Evolutionary conservation across 2,329 filamentous ascomycete genomes (phyloP).

Genomic region (Diaporthe capsici): DNA sequence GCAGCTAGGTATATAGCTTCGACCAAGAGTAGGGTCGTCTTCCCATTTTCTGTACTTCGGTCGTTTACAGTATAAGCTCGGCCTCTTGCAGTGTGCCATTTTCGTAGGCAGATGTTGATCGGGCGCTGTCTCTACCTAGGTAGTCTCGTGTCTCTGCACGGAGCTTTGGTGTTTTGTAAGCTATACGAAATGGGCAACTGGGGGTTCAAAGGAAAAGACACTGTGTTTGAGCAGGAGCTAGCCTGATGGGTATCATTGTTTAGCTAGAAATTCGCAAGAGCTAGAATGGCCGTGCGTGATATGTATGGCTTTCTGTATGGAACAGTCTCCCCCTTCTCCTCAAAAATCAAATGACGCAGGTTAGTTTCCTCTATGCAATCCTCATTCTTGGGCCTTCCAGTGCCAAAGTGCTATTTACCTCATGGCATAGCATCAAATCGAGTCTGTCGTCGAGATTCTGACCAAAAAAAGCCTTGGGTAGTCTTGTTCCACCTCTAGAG

Average conservation of each 20-base stretch:
- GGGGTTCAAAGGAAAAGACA: not conserved
- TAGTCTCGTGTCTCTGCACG: not conserved
- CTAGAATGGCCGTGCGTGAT: not conserved
- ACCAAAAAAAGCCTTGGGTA: too few species aligned
- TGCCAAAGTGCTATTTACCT: slow-evolving; percentile 12
- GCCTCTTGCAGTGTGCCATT: not conserved
- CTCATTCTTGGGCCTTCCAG: not conserved
- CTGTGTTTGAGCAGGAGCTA: too few species aligned
- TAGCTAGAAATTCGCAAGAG: not conserved
- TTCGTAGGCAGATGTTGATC: too few species aligned
- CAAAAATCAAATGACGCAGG: not conserved
- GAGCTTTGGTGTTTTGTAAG: too few species aligned
- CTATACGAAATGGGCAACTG: not conserved
- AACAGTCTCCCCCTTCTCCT: not conserved
- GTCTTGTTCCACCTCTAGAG: too few species aligned
- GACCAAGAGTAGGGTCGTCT: too few species aligned
- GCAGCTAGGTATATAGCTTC: too few species aligned
- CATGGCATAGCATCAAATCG: not conserved
- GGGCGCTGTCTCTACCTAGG: too few species aligned
- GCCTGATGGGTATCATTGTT: slow-evolving; percentile 17
- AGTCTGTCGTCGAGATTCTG: too few species aligned
- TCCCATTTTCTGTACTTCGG: too few species aligned
- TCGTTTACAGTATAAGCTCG: too few species aligned
- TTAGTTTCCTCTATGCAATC: slow-evolving; percentile 1
- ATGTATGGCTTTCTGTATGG: not conserved